Base-by-base conservation (phyloP, 2,329 filamentous ascomycete species). In the Monilinia laxa region DNA sequence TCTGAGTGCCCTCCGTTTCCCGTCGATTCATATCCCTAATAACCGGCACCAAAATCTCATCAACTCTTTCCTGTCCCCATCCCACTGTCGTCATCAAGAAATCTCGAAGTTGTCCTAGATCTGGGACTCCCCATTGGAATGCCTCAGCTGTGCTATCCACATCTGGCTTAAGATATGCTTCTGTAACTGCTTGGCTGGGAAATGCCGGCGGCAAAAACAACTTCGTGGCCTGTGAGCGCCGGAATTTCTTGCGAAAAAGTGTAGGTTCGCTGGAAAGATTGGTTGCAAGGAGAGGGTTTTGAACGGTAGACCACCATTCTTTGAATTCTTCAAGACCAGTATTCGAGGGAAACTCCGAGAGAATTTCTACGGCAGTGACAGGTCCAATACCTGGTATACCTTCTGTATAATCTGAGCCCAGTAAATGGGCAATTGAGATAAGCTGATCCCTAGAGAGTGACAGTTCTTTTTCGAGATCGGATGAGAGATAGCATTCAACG, bases 111-210 rank as follows among this genome's bases (percentile, higher is more conserved):
- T 92, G 91, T 68, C 95, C 91, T 0, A 99, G 83, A 75, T 99
- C 94, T 0, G 95, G 95, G 0, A 97, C 91, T 40, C 95, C 95
- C 95, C 96, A 99, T 76, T 95, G 91, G 75, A 99, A 99, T 0
- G 83, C 80, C 72, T 95, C 89, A 0, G 90, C 83, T 71, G 88
- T 89, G 63, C 79, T 81, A 77, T 99, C 95, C 14, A 98, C 94
- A 71, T 96, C 91, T 0, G 95, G 95, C 4, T 90, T 78, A 0
- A 94, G 80, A 76, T 99, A 99, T 1, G 96, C 95, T 12, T 90
- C 85, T 67, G 88, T 88, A 16, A 99, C 93, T 1, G 89, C 87
- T 0, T 84, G 77, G 72, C 89, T 91, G 0, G 96, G 95, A 72
- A 98, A 99, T 0, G 83, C 83, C 0, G 88, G 81, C 0, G 94